Evolutionary conservation across 2,329 filamentous ascomycete species (phyloP).

Genomic region (Trichoderma guizhouense): DNA sequence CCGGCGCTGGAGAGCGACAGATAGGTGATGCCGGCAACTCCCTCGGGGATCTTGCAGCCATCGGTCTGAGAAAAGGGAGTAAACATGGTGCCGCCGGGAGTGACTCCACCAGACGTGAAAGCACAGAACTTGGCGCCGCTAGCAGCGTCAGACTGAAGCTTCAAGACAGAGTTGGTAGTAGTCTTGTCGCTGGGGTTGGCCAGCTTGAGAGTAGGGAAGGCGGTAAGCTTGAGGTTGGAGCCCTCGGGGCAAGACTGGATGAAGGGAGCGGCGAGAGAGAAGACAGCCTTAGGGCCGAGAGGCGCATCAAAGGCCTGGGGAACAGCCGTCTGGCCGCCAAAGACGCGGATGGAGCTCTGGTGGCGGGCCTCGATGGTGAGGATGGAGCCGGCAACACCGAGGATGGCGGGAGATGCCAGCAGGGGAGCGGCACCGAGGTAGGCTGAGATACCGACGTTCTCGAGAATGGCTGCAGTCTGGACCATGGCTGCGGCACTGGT

Average conservation of each 20-base stretch:
- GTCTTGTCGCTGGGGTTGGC: conserved; percentile 39
- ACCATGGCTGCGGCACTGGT: conserved; percentile 65
- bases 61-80: conserved; percentile 48
- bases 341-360: conserved; percentile 67
- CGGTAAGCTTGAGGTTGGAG: conserved; percentile 60
- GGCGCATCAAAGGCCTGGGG: conserved; percentile 69
- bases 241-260: conserved; percentile 66
- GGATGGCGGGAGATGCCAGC: conserved; percentile 55
- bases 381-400: conserved; percentile 66
- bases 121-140: conserved; percentile 58
- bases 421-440: conserved; percentile 69
- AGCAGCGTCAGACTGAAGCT: conserved; percentile 49
- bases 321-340: conserved; percentile 55
- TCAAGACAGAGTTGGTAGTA: conserved; percentile 29
- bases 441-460: conserved; percentile 71
- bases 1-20: conserved; percentile 59
- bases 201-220: conserved; percentile 57
- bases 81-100: conserved; percentile 59
- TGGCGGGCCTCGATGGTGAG: conserved; percentile 71
- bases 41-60: conserved; percentile 59
- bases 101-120: conserved; percentile 60
- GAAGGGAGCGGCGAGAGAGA: conserved; percentile 70
- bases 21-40: conserved; percentile 62
- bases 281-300: conserved; percentile 65
- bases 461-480: conserved; percentile 64